These are phyloP conservation scores for Coriolopsis trogii DNA, from an alignment of 1,284 basidiomycete genomes.

Conservation along the genomic window DNA sequence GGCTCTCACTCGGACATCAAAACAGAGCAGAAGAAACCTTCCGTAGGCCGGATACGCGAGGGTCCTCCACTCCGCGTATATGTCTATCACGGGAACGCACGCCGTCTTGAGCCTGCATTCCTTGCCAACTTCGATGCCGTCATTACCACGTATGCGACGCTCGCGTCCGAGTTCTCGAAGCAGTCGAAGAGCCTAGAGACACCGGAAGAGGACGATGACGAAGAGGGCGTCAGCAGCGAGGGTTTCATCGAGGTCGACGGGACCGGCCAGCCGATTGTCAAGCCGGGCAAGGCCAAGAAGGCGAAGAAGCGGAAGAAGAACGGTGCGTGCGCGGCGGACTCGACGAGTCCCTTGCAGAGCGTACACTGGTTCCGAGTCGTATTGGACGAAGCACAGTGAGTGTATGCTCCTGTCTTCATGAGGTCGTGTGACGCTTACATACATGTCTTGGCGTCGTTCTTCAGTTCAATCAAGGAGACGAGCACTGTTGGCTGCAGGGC, in stretches of 20 bases:
- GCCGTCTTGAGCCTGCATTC: constrained; percentile 83
- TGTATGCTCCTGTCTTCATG: constrained; percentile 20
- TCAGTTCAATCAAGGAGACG: constrained; percentile 96
- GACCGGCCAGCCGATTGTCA: constrained; percentile 62
- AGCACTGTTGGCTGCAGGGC: constrained; percentile 93
- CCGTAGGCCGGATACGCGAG: constrained; percentile 38
- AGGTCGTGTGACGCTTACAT: neutral
- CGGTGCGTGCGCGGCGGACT: constrained; percentile 50
- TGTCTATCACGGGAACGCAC: constrained; percentile 92
- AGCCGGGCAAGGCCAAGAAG: constrained; percentile 61
- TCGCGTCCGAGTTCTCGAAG: constrained; percentile 94
- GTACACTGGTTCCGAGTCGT: constrained; percentile 98
- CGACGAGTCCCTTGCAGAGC: constrained; percentile 88
- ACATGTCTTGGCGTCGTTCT: neutral
- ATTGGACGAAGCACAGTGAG: constrained; percentile 97
- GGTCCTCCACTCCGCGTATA: constrained; percentile 80
- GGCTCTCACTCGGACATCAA: constrained; percentile 37
- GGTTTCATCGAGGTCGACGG: constrained; percentile 69
- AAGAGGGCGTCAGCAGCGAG: constrained; percentile 67
- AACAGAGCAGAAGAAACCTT: constrained; percentile 38
- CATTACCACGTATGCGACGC: constrained; percentile 95
- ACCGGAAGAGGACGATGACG: constrained; percentile 70
- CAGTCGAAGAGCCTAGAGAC: constrained; percentile 69
- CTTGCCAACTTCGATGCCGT: constrained; percentile 96
- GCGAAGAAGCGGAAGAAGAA: constrained; percentile 72